Evolutionary conservation across 106 monocot species (phyloP).

Genomic region (Dendrobium chrysotoxum): DNA sequence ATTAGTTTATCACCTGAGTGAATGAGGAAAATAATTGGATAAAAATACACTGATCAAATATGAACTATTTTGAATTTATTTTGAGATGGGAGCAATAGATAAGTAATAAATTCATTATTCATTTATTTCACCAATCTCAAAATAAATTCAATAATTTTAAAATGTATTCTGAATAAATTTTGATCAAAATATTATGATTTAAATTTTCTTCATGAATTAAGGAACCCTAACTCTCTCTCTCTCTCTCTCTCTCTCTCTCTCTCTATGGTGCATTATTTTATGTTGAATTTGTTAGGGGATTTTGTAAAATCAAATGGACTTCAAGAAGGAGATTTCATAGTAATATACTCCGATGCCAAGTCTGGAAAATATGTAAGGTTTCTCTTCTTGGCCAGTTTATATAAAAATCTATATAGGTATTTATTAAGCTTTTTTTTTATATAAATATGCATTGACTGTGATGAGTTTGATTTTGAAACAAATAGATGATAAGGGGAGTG

Average conservation of each 20-base stretch:
- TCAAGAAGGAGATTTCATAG: conserved; percentile 32
- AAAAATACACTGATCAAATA: too few relatives aligned
- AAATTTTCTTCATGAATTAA: too few relatives aligned
- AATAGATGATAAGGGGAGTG: conserved; percentile 29
- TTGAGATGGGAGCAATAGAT: too few relatives aligned
- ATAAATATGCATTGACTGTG: not conserved
- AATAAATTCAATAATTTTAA: too few relatives aligned
- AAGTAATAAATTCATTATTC: too few relatives aligned
- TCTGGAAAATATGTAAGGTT: conserved; percentile 18
- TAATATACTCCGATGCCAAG: conserved; percentile 23
- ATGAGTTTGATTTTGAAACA: not conserved
- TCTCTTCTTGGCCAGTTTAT: not conserved
- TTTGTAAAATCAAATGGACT: conserved; percentile 21
- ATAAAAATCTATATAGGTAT: not conserved
- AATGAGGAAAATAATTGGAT: not conserved
- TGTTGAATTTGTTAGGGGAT: conserved; percentile 10
- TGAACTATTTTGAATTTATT: too few relatives aligned
- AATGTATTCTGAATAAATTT: too few relatives aligned
- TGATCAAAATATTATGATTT: too few relatives aligned
- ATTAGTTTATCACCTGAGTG: not conserved
- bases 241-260: not conserved
- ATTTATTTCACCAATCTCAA: too few relatives aligned
- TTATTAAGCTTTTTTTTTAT: too few relatives aligned
- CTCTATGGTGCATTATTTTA: not conserved
- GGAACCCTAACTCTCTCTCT: too few relatives aligned